Conservation (phyloP, 768 basidiomycete species). For the Leccinum imitatum region DNA sequence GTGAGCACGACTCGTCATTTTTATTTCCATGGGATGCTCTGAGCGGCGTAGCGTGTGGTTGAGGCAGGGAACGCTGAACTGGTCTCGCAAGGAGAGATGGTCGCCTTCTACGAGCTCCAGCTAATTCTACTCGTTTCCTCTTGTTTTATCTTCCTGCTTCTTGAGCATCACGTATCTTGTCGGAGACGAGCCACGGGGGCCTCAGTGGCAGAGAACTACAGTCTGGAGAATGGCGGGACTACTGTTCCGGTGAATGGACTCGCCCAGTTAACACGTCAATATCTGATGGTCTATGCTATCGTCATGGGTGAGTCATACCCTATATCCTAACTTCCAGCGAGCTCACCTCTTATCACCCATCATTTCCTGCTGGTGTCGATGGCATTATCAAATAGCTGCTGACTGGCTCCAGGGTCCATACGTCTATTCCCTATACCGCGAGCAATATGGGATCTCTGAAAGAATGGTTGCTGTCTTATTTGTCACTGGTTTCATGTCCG, state of each 20-base stretch:
- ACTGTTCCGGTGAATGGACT: conserved; percentile 25
- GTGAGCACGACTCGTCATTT: conserved; percentile 6
- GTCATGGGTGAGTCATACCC: conserved; percentile 60
- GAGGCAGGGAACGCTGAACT: background rate
- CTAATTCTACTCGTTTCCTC: conserved; percentile 35
- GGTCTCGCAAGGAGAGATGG: conserved; percentile 18
- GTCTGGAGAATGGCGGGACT: conserved; percentile 33
- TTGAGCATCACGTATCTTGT: conserved; percentile 35
- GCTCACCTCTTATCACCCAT: conserved; percentile 1
- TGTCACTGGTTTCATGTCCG: conserved; percentile 75
- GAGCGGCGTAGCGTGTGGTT: background rate
- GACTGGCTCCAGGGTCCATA: conserved; percentile 85
- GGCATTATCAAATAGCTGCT: conserved; percentile 44
- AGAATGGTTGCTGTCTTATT: conserved; percentile 67
- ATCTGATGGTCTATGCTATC: conserved; percentile 66
- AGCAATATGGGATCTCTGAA: conserved; percentile 65
- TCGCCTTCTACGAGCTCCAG: conserved; percentile 43
- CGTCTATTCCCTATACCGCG: conserved; percentile 70
- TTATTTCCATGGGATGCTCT: background rate
- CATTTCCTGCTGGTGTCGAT: background rate
- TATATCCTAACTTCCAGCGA: background rate
- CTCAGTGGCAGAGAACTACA: conserved; percentile 23
- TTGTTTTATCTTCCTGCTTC: conserved; percentile 35
- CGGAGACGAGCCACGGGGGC: conserved; percentile 20
- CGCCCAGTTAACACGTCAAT: conserved; percentile 44